Evolutionary conservation across 495 filamentous ascomycete species (phyloP).

Genomic region (Chlorociboria aeruginascens): DNA sequence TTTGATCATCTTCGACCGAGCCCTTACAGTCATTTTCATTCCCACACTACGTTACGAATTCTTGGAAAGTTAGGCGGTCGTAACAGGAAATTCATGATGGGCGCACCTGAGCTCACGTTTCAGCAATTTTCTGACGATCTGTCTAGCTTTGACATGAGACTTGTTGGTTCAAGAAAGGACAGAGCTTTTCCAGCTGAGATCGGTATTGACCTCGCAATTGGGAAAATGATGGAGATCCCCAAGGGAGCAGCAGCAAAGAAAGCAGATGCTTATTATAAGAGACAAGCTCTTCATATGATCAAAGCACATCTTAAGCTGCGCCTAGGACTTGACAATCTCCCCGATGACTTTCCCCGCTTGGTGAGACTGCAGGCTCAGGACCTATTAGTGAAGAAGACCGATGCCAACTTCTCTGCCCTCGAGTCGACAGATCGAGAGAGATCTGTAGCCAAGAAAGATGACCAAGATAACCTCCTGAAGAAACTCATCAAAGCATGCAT

Average conservation of each 20-base stretch:
- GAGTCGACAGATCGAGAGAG: conserved; percentile 64
- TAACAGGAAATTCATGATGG: conserved; percentile 88
- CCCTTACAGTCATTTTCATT: conserved; percentile 91
- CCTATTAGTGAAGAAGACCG: conserved; percentile 54
- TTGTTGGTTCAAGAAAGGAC: conserved; percentile 80
- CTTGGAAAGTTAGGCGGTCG: conserved; percentile 92
- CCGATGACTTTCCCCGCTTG: conserved; percentile 74
- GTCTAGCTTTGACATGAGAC: conserved; percentile 72
- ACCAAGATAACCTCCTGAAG: conserved; percentile 68
- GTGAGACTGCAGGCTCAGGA: conserved; percentile 85
- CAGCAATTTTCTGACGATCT: conserved; percentile 77
- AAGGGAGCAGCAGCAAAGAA: conserved; percentile 52
- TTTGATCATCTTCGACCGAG: conserved; percentile 89
- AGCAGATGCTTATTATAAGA: conserved; percentile 79
- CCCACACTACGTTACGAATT: conserved; percentile 97
- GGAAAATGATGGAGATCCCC: conserved; percentile 68
- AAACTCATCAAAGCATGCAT: conserved; percentile 82
- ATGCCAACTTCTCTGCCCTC: conserved; percentile 46
- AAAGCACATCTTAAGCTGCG: conserved; percentile 79
- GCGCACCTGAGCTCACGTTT: conserved; percentile 68
- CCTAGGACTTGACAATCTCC: conserved; percentile 76
- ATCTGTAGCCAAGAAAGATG: conserved; percentile 74
- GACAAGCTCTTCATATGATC: conserved; percentile 79
- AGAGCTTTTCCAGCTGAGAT: conserved; percentile 74
- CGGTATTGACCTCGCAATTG: conserved; percentile 80